phyloP scores from a whole-genome alignment of 208 protist species.

The Naegleria fowleri region DNA sequence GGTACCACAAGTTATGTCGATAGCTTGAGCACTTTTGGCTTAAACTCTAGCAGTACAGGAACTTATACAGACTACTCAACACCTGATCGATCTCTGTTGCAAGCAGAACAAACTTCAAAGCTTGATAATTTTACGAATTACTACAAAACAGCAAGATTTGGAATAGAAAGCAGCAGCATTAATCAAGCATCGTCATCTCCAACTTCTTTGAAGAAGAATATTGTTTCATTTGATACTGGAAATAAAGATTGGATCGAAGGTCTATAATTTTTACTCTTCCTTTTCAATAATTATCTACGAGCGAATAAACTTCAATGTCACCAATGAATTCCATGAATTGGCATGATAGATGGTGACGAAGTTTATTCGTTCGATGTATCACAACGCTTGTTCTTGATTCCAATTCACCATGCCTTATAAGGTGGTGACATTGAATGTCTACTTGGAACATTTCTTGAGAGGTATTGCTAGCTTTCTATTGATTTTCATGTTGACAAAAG shows the following conservation, averaged over 20 bases:
- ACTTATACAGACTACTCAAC: not conserved
- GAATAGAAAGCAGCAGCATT: not conserved
- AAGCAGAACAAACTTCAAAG: not conserved
- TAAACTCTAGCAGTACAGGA: not conserved
- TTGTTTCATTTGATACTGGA: not conserved
- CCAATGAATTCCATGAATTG: no score
- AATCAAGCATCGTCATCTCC: not conserved
- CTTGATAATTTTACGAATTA: not conserved
- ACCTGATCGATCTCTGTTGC: not conserved
- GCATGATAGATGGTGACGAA: no score
- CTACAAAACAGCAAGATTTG: not conserved
- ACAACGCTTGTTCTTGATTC: no score
- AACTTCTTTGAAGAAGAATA: not conserved
- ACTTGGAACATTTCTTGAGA: not conserved
- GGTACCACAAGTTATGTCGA: not conserved
- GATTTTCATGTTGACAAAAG: not conserved
- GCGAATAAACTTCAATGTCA: no score
- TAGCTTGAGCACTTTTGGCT: not conserved
- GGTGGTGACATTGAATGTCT: not conserved
- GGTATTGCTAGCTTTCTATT: not conserved
- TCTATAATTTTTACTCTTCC: not conserved
- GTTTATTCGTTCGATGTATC: no score
- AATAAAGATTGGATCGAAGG: not conserved
- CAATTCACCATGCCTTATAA: no score
- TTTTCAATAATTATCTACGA: not conserved